phyloP scores from a whole-genome alignment of 352 stramenopile species.

The Phytophthora tentaculata region DNA sequence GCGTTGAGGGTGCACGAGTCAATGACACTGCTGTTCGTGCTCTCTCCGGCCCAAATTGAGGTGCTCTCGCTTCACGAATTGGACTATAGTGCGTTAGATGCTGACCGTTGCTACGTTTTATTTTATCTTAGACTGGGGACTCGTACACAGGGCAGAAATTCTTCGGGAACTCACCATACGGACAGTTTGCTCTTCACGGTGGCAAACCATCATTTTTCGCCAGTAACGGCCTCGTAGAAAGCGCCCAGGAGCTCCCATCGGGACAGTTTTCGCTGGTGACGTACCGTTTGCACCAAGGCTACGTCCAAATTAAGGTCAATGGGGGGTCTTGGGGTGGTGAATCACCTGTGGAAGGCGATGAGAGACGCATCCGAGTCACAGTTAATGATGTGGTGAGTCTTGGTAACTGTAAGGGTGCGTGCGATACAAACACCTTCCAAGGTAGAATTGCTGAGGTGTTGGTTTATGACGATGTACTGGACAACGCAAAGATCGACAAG shows the following conservation, averaged over 20 bases:
- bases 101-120: constrained; percentile 3
- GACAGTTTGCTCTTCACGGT: constrained; percentile 66
- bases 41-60: constrained; percentile 53
- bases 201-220: constrained; percentile 67
- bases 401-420: constrained; percentile 57
- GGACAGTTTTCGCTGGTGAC: constrained; percentile 44
- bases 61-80: constrained; percentile 21
- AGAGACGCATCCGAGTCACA: constrained; percentile 47
- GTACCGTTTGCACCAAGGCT: constrained; percentile 54
- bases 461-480: constrained; percentile 54
- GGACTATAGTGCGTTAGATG: neutral
- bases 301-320: constrained; percentile 58
- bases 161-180: constrained; percentile 73
- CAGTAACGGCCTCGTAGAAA: constrained; percentile 50
- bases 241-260: constrained; percentile 18
- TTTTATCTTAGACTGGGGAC: constrained; percentile 32
- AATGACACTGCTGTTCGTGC: constrained; percentile 74
- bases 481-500: constrained; percentile 28
- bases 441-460: constrained; percentile 62
- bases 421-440: constrained; percentile 68
- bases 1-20: constrained; percentile 47
- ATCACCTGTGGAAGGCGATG: constrained; percentile 8
- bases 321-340: constrained; percentile 33
- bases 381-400: constrained; percentile 55
- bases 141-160: constrained; percentile 64